Base-by-base conservation (phyloP, 2,329 filamentous ascomycete species). In the Colletotrichum truncatum region DNA sequence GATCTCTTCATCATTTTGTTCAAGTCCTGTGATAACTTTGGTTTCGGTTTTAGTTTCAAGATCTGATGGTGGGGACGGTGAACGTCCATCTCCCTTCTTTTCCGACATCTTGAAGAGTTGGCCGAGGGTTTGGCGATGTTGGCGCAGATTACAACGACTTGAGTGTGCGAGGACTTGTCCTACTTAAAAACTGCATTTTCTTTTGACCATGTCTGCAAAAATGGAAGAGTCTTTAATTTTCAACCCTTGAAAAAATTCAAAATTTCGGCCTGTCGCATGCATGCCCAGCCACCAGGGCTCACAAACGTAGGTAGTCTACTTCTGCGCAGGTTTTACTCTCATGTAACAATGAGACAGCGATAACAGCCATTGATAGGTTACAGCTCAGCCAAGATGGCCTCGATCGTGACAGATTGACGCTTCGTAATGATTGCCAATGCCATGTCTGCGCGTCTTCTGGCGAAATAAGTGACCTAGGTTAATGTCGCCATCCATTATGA, bases 1-100 rank as follows among this genome's bases (percentile, higher is more conserved):
- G 8, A 68, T 45, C 4, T 66, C 38, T n/a, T 67, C 58, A 43
- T 45, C 58, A 7, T 23, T 58, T 8, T 57, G 28, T 4, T 54
- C 32, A 6, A 43, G 21, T 11, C 67, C 54, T 8, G 36, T 11
- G 12, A 32, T 41, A 30, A 59, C 39, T 5, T 12, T 48, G 4
- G 18, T 14, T 3, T 61, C 48, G 11, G 30, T 14, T 11, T 54
- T 64, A 6, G n/a, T 32, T 9, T 49, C 48, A 4, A 21, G n/a
- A 7, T 64, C 48, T 4, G 56, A 53, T 1, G 55, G 16, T n/a
- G 46, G 39, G 11, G 61, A 46, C 6, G 12, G 28, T 3, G 30
- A 16, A n/a, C 6, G 18, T 4, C 48, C 39, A 9, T 48, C 28
- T 1, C 48, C 30, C 11, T 23, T 28, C 39, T 64, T 60, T 7